These are phyloP conservation scores for Salix suchowensis DNA, from an alignment of 345 rosid species.

Conservation along the genomic window DNA sequence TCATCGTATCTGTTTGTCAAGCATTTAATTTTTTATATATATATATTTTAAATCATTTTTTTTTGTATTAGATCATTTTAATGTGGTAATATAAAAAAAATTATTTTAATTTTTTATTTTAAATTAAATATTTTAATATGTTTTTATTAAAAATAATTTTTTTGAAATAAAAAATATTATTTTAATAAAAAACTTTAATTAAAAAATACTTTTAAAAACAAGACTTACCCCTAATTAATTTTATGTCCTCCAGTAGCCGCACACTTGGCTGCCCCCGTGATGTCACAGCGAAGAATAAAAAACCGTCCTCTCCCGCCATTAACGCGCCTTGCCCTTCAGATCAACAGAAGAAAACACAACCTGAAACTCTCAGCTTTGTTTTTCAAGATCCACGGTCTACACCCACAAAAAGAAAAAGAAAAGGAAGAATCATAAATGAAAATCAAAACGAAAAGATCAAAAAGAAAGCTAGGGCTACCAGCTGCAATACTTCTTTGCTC, in stretches of 20 bases:
- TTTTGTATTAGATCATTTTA: too few relatives aligned
- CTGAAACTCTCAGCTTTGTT: neutral
- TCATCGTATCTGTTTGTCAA: too few relatives aligned
- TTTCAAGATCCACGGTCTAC: neutral
- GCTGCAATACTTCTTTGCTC: conserved; percentile 38
- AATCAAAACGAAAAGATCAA: conserved; percentile 52
- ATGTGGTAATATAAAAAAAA: too few relatives aligned
- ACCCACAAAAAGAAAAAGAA: neutral
- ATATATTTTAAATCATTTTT: too few relatives aligned
- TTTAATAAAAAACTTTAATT: too few relatives aligned
- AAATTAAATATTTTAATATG: too few relatives aligned
- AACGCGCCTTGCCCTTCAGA: conserved; percentile 1
- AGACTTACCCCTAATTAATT: neutral
- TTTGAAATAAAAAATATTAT: too few relatives aligned
- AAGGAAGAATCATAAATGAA: conserved; percentile 37
- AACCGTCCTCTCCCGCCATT: conserved; percentile 19
- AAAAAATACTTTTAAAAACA: too few relatives aligned
- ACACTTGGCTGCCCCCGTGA: neutral
- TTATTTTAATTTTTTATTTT: too few relatives aligned
- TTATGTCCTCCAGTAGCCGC: neutral
- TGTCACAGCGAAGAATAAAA: neutral
- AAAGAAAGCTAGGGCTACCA: conserved; percentile 48
- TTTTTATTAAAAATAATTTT: too few relatives aligned
- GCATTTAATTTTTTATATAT: too few relatives aligned
- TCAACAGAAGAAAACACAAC: too few relatives aligned